Evolutionary conservation across 2,329 filamentous ascomycete species (phyloP), one percentile per base, ranked within the genome.

Genomic region (Ophiostoma montium): DNA sequence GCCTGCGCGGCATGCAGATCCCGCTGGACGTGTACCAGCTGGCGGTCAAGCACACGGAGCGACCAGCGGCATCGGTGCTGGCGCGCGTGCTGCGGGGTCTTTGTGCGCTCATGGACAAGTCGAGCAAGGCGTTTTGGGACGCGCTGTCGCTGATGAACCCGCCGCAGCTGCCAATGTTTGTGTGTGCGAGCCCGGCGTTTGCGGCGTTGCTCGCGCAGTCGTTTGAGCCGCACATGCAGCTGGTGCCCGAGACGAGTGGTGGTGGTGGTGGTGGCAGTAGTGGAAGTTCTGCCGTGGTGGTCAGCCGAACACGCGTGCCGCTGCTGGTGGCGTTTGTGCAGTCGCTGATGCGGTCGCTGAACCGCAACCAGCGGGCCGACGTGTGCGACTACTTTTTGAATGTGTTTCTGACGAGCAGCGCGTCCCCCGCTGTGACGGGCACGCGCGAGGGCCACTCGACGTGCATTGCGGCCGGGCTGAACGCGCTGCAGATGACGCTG

Each of bases 61-160:
- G 72, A 49, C 65, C 67, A 38, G 70, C 70, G 13, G 72, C 74
- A 50, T 67, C 70, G 2, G 76, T 84, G 19, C 70, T 94, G 51
- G 70, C 80, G 12, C 74, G 81, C 51, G 70, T 92, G 15, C 71
- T 94, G 42, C 77, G 80, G 50, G 79, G 82, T 1, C 75, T 95
- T 53, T 78, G 76, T 41, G 70, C 70, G 12, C 72, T 95, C 15
- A 69, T 95, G 47, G 75, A 81, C 55, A 88, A 85, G 57, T 83
- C 86, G 0, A 75, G 87, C 0, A 76, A 75, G 49, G 84, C 85
- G 41, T 92, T 95, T 57, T 95, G 90, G 90, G 83, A 87, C 57
- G 82, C 87, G 2, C 82, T 94, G 66, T 82, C 84, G 46, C 78
- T 86, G 30, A 86, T 90, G 46, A 83, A 85, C 1, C 83, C 87